phyloP scores from a whole-genome alignment of 371 early-diverging fungal species.

The Dichotomocladium elegans region DNA sequence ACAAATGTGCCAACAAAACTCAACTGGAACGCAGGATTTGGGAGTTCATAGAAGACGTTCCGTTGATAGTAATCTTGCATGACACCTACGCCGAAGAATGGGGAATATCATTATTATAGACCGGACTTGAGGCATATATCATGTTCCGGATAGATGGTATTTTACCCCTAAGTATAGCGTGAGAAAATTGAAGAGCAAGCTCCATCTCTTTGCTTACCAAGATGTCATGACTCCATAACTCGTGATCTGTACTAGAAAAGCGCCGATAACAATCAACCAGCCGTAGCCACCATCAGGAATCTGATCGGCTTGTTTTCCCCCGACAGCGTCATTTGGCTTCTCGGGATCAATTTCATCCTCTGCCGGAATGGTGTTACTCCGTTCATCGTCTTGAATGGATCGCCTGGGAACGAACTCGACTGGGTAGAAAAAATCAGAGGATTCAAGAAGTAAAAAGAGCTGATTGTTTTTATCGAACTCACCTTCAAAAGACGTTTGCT shows the following conservation, averaged over 20 bases:
- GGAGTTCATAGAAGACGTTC: slow-evolving; percentile 10
- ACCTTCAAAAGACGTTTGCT: background rate
- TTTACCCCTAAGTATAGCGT: too few species aligned
- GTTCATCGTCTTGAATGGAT: background rate
- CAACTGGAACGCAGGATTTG: slow-evolving; percentile 7
- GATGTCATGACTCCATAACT: slow-evolving; percentile 39
- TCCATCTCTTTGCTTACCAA: too few species aligned
- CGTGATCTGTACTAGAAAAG: slow-evolving; percentile 50
- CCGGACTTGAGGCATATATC: too few species aligned
- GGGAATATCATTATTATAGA: too few species aligned
- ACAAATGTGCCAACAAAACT: slow-evolving; percentile 33
- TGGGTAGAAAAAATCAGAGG: too few species aligned
- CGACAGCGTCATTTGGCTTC: background rate
- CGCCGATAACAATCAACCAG: slow-evolving; percentile 50
- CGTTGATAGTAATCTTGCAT: slow-evolving; percentile 29
- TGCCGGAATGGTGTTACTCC: background rate
- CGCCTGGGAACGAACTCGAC: background rate
- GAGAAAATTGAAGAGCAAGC: too few species aligned
- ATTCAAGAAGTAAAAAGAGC: too few species aligned
- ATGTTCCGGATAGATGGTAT: too few species aligned
- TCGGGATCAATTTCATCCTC: background rate
- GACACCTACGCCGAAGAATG: slow-evolving; percentile 21
- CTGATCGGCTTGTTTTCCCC: background rate
- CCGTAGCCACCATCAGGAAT: slow-evolving; percentile 44
- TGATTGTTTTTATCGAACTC: background rate